Evolutionary conservation across 2,329 filamentous ascomycete genomes (phyloP), one percentile per base, ranked within the genome.

Genomic region (Fusarium compactum): DNA sequence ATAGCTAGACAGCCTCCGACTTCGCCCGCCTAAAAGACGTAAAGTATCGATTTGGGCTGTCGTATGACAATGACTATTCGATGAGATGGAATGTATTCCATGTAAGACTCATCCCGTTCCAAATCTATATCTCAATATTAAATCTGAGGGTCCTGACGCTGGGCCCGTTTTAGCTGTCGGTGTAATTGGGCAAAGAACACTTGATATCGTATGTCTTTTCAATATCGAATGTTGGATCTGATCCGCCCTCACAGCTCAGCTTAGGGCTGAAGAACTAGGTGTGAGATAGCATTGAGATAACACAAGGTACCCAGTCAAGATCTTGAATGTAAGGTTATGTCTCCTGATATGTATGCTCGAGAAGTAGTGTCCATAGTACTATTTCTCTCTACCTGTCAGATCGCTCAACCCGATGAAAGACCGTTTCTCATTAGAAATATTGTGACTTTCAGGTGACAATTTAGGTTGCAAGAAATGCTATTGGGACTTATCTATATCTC

Each of bases 11-110:
- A 40, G 54, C 56, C 61, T 71, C 72, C 70, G 72, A 69, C 62
- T 69, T 72, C 65, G 69, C 69, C 69, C 70, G 63, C 52, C n/a
- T 32, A 43, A 55, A 72, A 41, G 24, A 70, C 59, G 55, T 70
- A 69, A 54, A 72, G 69, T 67, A 61, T 69, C 55, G 54, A 67
- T 69, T 46, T 48, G 50, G 58, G 65, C 69, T 65, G 66, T 74
- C 72, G 72, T 74, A 74, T 75, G 72, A 72, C 24, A 41, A 15
- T 27, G 25, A 24, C 11, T 32, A 24, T 25, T 29, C 12, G 16
- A 30, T 25, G 24, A 20, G 25, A 32, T 58, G 63, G 50, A 58
- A 51, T 51, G 20, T 32, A 29, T 50, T 56, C 24, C 40, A 47
- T 59, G 53, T 63, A 54, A 72, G 55, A 50, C 50, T 65, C 58